Conservation (phyloP, 2,329 filamentous ascomycete genomes). For the Neofusicoccum umdonicola region DNA sequence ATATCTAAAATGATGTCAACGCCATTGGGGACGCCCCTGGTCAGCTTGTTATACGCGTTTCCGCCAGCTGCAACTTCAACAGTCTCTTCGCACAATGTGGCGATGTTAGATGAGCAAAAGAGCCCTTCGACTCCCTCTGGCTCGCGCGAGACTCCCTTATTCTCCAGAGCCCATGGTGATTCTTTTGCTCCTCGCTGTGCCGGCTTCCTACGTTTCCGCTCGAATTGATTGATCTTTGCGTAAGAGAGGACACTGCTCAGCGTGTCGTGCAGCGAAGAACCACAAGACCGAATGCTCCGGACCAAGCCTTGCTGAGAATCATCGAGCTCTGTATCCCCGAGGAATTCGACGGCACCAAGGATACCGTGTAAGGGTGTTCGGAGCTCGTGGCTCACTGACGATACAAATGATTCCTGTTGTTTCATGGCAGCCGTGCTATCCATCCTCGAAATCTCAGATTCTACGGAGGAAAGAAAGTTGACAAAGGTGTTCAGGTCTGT, state of each 20-base stretch:
- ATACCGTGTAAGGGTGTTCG: background rate
- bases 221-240: slow-evolving; percentile 31
- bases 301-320: background rate
- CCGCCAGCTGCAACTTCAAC: background rate
- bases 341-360: slow-evolving; percentile 1
- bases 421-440: background rate
- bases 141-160: too few species aligned
- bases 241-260: slow-evolving; percentile 33
- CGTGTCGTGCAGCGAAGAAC: slow-evolving; percentile 41
- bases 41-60: background rate
- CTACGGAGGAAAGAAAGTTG: slow-evolving; percentile 19
- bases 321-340: slow-evolving; percentile 20
- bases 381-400: slow-evolving; percentile 41
- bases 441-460: slow-evolving; percentile 1
- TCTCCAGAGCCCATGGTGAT: too few species aligned
- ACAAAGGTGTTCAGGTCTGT: slow-evolving; percentile 17
- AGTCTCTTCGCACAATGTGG: background rate
- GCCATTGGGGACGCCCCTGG: background rate
- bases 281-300: slow-evolving; percentile 36
- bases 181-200: background rate
- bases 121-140: background rate
- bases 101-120: background rate
- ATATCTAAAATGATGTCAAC: background rate
- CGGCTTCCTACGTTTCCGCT: background rate
- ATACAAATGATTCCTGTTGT: slow-evolving; percentile 32